Evolutionary conservation across 768 basidiomycete genomes (phyloP).

Genomic region (Guyanaporus albipodus): DNA sequence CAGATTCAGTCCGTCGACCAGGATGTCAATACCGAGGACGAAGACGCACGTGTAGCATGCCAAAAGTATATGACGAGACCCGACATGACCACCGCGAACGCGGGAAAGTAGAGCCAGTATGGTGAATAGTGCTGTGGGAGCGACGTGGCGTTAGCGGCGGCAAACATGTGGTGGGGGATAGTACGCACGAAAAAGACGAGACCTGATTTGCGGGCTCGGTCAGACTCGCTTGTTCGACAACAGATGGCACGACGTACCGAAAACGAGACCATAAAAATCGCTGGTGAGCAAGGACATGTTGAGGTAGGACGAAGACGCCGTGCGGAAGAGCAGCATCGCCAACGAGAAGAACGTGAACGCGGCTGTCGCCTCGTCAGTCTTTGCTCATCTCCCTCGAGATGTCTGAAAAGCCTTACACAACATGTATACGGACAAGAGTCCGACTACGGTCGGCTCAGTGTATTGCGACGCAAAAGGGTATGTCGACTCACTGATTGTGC

Average conservation of each 20-base stretch:
- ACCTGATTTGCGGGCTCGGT: conserved; percentile 23
- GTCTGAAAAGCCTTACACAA: conserved; percentile 22
- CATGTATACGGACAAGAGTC: conserved; percentile 45
- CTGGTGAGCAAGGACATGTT: conserved; percentile 83
- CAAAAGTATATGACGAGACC: conserved; percentile 86
- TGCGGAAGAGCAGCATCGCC: conserved; percentile 76
- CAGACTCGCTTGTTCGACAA: background rate
- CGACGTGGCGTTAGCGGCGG: background rate
- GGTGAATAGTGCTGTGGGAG: conserved; percentile 65
- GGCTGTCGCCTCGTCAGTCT: conserved; percentile 35
- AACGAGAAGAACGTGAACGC: conserved; percentile 82
- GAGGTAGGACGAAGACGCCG: conserved; percentile 81
- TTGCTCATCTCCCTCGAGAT: background rate
- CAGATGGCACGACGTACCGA: conserved; percentile 36
- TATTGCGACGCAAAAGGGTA: conserved; percentile 30
- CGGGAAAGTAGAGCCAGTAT: conserved; percentile 86
- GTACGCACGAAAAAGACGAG: conserved; percentile 49
- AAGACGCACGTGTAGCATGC: conserved; percentile 67
- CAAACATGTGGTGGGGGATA: background rate
- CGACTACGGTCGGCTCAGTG: conserved; percentile 38
- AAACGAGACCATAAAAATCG: conserved; percentile 83
- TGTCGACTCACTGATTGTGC: conserved; percentile 51
- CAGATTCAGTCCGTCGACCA: conserved; percentile 3
- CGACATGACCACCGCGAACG: conserved; percentile 64
- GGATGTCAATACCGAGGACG: background rate